Evolutionary conservation across 1,284 basidiomycete species (phyloP), one percentile per base, ranked within the genome.

Genomic region (Tilletia indica): DNA sequence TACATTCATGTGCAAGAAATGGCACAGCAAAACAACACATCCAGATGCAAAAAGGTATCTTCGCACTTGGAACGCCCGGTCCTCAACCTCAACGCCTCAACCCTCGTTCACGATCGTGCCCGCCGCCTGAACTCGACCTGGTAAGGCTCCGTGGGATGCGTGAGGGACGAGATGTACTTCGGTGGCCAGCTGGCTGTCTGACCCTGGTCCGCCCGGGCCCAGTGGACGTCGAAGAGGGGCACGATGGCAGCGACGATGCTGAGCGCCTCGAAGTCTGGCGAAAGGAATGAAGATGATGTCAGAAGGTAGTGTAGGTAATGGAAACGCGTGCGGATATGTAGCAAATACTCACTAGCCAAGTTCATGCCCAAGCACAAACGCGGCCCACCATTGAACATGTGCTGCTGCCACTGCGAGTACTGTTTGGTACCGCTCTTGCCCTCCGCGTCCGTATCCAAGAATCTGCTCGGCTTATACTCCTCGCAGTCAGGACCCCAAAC

Each of bases 351-450:
- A 64, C 61, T 78, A 61, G 79, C 79, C 9, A 81, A 63, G 31
- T 73, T 77, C 78, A 77, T 76, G 25, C 80, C 80, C 11, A 81
- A 72, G 56, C 80, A 81, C n/a, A 80, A 74, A 19, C 79, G 74
- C 14, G 79, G 79, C 11, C 79, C 79, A 16, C 74, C 76, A 54
- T 75, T 75, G 70, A 75, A 75, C 21, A 68, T 51, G 38, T 75
- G 71, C 69, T 72, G 77, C 72, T 80, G 77, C 79, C 79, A 81
- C 70, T 77, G 80, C 16, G 73, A 71, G 42, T 71, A 73, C 68
- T 79, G 73, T 51, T 68, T 45, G 6, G 73, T 48, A 77, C 48
- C 14, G 45, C 72, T 11, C 66, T 49, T 19, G n/a, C 71, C 25
- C 70, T 66, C 25, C 25, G 31, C 4, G 68, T 72, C 47, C 25